Percentiles rank a stretch among this genome's conserved stretches.
phyloP scores from a whole-genome alignment of 2,329 filamentous ascomycete genomes.

The Calonectria leucothoes region DNA sequence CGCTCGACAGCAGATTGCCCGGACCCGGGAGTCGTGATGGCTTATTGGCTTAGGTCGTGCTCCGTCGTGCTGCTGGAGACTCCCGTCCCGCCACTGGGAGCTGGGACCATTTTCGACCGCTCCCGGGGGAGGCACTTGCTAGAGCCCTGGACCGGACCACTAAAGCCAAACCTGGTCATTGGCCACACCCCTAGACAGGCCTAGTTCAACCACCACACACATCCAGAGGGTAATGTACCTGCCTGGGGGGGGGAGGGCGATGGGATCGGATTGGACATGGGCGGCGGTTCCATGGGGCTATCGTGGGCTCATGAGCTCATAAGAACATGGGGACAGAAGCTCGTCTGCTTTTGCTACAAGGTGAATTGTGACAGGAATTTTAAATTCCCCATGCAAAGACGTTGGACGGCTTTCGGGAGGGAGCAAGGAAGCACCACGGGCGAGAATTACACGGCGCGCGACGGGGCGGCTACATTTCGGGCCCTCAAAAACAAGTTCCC shows the following conservation, averaged over 20 bases:
- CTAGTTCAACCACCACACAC: constrained; percentile 1
- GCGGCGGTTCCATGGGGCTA: constrained; percentile 15
- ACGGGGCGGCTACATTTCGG: neutral
- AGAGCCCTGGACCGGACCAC: neutral
- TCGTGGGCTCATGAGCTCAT: constrained; percentile 15
- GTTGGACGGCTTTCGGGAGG: neutral
- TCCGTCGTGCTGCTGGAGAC: constrained; percentile 6
- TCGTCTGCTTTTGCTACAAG: neutral
- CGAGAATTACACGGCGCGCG: neutral
- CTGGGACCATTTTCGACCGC: constrained; percentile 16
- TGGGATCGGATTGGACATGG: constrained; percentile 19
- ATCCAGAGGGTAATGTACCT: neutral
- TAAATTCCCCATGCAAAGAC: neutral
- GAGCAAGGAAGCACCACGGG: neutral
- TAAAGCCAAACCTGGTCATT: constrained; percentile 16
- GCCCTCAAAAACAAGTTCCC: neutral
- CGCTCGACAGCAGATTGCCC: neutral
- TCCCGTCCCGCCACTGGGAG: constrained; percentile 22
- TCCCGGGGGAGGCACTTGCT: neutral
- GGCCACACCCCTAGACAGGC: constrained; percentile 1
- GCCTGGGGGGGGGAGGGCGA: neutral
- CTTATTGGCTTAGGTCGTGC: neutral
- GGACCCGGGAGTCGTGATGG: neutral
- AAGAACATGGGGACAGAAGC: constrained; percentile 9
- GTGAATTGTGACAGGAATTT: constrained; percentile 5